Conservation (phyloP, 768 basidiomycete genomes). For the Panaeolus cyanescens region DNA sequence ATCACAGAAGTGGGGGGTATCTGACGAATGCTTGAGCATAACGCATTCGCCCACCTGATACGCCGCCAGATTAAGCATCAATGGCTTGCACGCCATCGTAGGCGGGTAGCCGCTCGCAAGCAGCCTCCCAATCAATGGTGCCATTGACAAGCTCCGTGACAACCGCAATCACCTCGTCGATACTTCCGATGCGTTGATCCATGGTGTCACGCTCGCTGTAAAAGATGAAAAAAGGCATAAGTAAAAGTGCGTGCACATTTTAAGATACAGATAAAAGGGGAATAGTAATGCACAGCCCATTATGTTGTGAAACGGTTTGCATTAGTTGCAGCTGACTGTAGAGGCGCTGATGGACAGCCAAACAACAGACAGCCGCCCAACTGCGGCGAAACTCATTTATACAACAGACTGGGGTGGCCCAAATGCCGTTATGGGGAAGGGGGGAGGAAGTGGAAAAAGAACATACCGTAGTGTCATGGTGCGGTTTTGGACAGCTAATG, state of each 20-base stretch:
- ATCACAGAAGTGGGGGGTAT: background rate
- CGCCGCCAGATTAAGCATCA: conserved; percentile 29
- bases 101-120: conserved; percentile 65
- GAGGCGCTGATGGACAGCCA: background rate
- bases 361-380: background rate
- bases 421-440: background rate
- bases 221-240: conserved; percentile 9
- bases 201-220: conserved; percentile 92
- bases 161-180: conserved; percentile 86
- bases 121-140: conserved; percentile 74
- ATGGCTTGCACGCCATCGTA: conserved; percentile 93
- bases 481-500: conserved; percentile 80
- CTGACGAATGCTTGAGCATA: background rate
- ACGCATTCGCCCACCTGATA: background rate
- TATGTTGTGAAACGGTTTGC: background rate
- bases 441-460: background rate
- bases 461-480: conserved; percentile 93
- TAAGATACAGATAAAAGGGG: background rate
- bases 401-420: background rate
- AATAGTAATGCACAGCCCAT: background rate
- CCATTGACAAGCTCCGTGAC: conserved; percentile 81
- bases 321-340: conserved; percentile 9
- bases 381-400: background rate
- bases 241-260: background rate
- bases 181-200: conserved; percentile 84